Base-by-base conservation (phyloP, 768 basidiomycete genomes). In the Phaeotremella fagi region DNA sequence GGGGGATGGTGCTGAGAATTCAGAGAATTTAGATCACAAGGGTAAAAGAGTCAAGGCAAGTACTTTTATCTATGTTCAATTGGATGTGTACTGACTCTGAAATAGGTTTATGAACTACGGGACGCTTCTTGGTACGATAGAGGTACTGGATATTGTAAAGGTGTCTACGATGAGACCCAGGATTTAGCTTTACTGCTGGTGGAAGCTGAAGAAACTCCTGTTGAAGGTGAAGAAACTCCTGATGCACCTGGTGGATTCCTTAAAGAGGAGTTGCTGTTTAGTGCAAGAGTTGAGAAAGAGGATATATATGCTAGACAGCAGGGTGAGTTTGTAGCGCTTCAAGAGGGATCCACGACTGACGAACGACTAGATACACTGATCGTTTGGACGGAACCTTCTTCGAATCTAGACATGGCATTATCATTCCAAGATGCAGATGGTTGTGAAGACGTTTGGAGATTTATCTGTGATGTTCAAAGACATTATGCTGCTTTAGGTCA, bases 401-500 rank as follows among this genome's bases (percentile, higher is more conserved):
- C 66, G 15, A 88, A 89, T 25, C 83, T 87, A 31, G 95, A 99
- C 75, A 92, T 95, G 70, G 94, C 94, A 1, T 79, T 99, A 48
- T 94, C 90, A 64, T 99, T 99, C 64, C 94, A 97, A 70, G 94
- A 97, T 64, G 82, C 88, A 0, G 88, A 90, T 57, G 95, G 92
- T 26, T 99, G 94, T 63, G 80, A 84, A 27, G 91, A 98, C 77
- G 88, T 98, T 45, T 99, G 95, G 94, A 87, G 86, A 65, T 99
- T 97, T 73, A 94, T 99, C 63, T 77, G 82, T 57, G 89, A 94
- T 68, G 89, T 97, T 27, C 89, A 91, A 74, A 81, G 83, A 55
- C 90, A 92, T 20, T 41, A 41, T 18, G 38, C 38, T 12, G 38
- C 12, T 14, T 20, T 41, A 6, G 18, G 18, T 41, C 38, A 41